Percentiles rank a stretch among this genome's conserved stretches.
phyloP scores from a whole-genome alignment of 2,329 filamentous ascomycete genomes.

The Ophiostoma angusticollis region DNA sequence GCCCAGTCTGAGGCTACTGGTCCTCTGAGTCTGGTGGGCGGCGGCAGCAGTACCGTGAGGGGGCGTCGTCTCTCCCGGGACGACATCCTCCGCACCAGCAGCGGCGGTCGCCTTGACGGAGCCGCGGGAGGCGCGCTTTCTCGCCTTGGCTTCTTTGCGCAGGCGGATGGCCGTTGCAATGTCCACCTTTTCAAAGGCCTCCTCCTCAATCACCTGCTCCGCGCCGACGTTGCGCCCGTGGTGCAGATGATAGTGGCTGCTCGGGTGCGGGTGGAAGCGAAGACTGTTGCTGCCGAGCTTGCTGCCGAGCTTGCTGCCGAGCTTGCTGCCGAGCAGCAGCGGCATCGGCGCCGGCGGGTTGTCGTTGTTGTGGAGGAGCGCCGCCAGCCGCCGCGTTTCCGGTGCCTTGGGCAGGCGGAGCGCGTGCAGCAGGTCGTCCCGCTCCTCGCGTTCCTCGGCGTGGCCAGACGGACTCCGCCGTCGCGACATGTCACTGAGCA shows the following conservation, averaged over 20 bases:
- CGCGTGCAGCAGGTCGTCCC: no score
- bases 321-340: neutral
- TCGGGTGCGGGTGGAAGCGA: neutral
- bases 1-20: no score
- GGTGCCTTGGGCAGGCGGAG: no score
- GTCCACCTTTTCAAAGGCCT: conserved; percentile 16
- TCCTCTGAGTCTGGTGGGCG: no score
- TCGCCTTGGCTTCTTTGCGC: conserved; percentile 22
- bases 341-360: no score
- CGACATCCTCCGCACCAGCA: neutral
- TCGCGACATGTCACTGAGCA: no score
- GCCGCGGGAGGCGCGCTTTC: conserved; percentile 14
- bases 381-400: no score
- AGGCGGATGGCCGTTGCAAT: conserved; percentile 19
- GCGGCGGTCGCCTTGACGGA: conserved; percentile 3
- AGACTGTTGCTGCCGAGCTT: conserved; percentile 4
- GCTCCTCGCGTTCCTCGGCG: no score
- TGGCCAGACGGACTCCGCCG: no score
- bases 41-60: no score
- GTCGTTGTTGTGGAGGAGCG: no score
- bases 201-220: conserved; percentile 15
- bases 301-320: neutral
- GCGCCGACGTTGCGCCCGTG: conserved; percentile 8
- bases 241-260: neutral
- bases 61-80: neutral